These are phyloP conservation scores for Porphyra umbilicalis DNA, from an alignment of 31 red algal genomes.

Conservation along the genomic window DNA sequence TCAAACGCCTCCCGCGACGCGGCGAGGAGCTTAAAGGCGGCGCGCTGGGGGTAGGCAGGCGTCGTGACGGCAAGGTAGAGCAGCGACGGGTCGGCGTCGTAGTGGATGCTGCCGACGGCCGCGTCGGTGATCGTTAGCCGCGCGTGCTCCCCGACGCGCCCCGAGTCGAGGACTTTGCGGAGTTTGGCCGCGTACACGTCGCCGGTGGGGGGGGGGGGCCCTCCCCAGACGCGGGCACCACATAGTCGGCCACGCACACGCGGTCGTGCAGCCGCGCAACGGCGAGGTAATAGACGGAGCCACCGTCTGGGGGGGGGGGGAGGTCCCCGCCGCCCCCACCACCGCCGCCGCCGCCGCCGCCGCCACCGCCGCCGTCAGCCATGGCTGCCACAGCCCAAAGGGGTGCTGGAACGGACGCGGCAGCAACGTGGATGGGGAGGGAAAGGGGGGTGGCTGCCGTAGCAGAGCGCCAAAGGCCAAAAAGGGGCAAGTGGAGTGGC, in stretches of 20 bases:
- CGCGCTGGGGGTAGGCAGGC: conserved; percentile 66
- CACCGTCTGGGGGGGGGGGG: not conserved
- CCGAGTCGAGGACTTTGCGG: conserved; percentile 49
- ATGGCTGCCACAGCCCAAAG: no score
- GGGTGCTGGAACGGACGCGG: no score
- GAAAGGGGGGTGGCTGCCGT: no score
- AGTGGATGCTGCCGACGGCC: conserved; percentile 74
- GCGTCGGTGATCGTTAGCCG: conserved; percentile 74
- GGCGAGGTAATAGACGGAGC: conserved; percentile 26
- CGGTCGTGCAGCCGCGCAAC: conserved; percentile 68
- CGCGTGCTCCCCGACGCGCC: conserved; percentile 52
- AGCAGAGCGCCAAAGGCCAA: no score
- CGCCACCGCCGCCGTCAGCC: no score
- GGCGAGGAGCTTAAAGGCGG: conserved; percentile 67
- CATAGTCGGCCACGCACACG: conserved; percentile 43
- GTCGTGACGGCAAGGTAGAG: conserved; percentile 58
- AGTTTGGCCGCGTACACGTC: conserved; percentile 37
- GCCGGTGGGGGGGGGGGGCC: not conserved
- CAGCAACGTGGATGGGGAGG: no score
- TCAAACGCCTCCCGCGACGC: conserved; percentile 65
- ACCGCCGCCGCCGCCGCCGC: no score
- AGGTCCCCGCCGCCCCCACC: no score
- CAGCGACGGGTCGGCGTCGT: conserved; percentile 56
- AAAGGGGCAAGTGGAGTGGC: no score
- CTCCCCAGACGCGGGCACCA: conserved; percentile 1